Percentiles rank a stretch among this genome's conserved stretches.
phyloP scores from a whole-genome alignment of 768 basidiomycete species.

The Trametes gibbosa region DNA sequence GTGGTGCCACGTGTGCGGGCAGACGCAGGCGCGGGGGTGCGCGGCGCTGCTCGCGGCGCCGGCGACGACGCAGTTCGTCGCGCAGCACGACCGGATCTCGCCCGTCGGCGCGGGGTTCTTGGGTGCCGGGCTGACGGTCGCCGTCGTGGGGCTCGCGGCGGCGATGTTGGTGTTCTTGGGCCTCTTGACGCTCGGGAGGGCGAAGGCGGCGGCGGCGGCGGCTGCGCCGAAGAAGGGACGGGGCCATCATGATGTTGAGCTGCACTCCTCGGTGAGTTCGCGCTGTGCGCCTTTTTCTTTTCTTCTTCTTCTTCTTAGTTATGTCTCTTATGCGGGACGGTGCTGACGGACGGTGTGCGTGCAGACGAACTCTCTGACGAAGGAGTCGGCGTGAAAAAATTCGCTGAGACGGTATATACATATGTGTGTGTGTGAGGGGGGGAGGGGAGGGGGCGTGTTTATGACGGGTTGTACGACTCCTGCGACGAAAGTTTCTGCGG shows the following conservation, averaged over 20 bases:
- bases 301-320: too few relatives aligned
- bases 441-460: too few relatives aligned
- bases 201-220: not conserved
- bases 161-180: constrained; percentile 19
- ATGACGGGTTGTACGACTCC: too few relatives aligned
- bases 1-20: constrained; percentile 62
- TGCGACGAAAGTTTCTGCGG: too few relatives aligned
- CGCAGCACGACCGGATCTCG: constrained; percentile 40
- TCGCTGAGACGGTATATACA: too few relatives aligned
- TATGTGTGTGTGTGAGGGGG: too few relatives aligned
- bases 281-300: too few relatives aligned
- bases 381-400: constrained; percentile 1
- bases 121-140: constrained; percentile 46
- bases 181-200: constrained; percentile 5
- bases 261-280: constrained; percentile 8
- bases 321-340: not conserved
- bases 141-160: constrained; percentile 12
- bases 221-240: not conserved
- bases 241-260: not conserved
- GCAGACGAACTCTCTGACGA: constrained; percentile 9
- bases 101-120: constrained; percentile 67
- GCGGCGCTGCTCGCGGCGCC: constrained; percentile 39
- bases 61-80: constrained; percentile 24
- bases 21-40: constrained; percentile 57
- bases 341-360: too few relatives aligned